Percentiles rank a stretch among this genome's conserved stretches.
These are phyloP conservation scores for Gnomoniopsis smithogilvyi DNA, from an alignment of 2,329 filamentous ascomycete species.

Conservation along the genomic window DNA sequence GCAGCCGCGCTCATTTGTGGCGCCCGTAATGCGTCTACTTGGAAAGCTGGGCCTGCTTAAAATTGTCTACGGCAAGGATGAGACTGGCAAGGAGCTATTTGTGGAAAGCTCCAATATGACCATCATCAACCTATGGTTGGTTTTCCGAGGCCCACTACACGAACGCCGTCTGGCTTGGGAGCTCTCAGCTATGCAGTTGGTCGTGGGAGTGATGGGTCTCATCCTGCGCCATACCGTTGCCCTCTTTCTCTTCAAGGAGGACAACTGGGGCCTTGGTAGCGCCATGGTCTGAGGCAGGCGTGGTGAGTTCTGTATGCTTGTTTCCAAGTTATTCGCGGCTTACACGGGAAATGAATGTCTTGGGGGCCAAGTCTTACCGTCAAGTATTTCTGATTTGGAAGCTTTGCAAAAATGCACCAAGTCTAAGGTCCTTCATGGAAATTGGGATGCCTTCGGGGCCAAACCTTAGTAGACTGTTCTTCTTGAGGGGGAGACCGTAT, in stretches of 20 bases:
- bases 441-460: too few species aligned
- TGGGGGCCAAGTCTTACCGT: too few species aligned
- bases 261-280: conserved; percentile 59
- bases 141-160: conserved; percentile 88
- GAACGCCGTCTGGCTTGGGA: conserved; percentile 82
- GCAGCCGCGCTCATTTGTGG: conserved; percentile 66
- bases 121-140: conserved; percentile 91
- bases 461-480: too few species aligned
- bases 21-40: conserved; percentile 63
- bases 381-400: too few species aligned
- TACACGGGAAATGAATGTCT: too few species aligned
- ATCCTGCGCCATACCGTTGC: conserved; percentile 85
- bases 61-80: conserved; percentile 61
- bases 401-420: too few species aligned
- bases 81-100: conserved; percentile 52
- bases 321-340: too few species aligned
- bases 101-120: conserved; percentile 86
- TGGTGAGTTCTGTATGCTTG: too few species aligned
- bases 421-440: too few species aligned
- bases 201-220: conserved; percentile 75
- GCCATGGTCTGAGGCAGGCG: background rate
- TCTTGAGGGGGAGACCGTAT: too few species aligned
- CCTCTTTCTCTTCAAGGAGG: conserved; percentile 82
- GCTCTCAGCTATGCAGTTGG: conserved; percentile 73
- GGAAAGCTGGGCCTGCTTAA: conserved; percentile 65